phyloP scores from a whole-genome alignment of 306 rosid species.

The Trifolium dubium region DNA sequence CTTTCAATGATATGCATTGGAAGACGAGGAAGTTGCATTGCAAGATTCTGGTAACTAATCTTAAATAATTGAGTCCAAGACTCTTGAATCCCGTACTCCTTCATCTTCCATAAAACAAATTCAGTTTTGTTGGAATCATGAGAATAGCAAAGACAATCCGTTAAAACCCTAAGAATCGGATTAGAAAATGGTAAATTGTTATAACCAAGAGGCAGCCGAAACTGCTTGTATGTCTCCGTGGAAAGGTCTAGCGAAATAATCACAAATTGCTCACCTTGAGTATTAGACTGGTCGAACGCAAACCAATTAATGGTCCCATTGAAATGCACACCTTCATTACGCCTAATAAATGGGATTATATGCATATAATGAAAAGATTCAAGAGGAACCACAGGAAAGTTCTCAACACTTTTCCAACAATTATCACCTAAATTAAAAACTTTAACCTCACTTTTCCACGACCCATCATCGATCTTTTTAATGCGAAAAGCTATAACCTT shows the following conservation, averaged over 20 bases:
- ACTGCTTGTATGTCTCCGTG: neutral
- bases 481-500: neutral
- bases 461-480: neutral
- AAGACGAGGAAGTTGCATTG: too few relatives aligned
- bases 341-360: too few relatives aligned
- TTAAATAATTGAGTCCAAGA: constrained; percentile 3
- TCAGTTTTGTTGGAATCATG: neutral
- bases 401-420: neutral
- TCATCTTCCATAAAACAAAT: constrained; percentile 5
- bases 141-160: neutral
- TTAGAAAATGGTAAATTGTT: neutral
- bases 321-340: neutral
- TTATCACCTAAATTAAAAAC: neutral
- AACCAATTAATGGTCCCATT: neutral
- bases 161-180: neutral
- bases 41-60: neutral
- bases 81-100: neutral
- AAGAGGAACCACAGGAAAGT: neutral
- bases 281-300: neutral
- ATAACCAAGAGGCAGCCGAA: neutral
- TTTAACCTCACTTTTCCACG: neutral
- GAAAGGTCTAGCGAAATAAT: neutral
- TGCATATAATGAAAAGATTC: too few relatives aligned
- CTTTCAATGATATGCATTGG: too few relatives aligned
- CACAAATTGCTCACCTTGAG: neutral